phyloP scores from a whole-genome alignment of 1,284 basidiomycete genomes.

The Cutaneotrichosporon cutaneum region DNA sequence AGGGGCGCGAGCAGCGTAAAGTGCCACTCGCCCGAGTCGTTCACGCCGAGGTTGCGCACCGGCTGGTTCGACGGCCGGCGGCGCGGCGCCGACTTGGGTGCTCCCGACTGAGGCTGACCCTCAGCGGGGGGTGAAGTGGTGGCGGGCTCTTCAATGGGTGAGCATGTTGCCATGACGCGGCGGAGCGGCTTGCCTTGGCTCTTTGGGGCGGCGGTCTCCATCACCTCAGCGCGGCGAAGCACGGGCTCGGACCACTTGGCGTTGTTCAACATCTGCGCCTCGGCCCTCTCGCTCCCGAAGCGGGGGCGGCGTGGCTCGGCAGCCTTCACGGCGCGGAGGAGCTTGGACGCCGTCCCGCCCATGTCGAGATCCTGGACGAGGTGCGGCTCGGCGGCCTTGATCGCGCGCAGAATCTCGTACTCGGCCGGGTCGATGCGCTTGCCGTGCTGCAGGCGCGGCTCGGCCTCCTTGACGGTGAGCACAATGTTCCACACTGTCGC shows the following conservation, averaged over 20 bases:
- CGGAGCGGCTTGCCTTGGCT: background rate
- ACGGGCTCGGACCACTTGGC: conserved; percentile 3
- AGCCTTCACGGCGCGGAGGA: background rate
- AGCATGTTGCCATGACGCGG: background rate
- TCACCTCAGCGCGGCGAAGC: background rate
- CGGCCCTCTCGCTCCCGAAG: background rate
- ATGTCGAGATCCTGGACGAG: conserved; percentile 4
- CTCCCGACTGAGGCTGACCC: background rate
- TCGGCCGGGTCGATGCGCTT: background rate
- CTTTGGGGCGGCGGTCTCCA: background rate
- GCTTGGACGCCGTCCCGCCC: background rate
- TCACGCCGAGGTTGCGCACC: conserved; percentile 14
- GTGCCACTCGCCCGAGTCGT: conserved; percentile 23
- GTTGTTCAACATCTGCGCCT: background rate
- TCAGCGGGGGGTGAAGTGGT: background rate
- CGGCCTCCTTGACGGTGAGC: background rate
- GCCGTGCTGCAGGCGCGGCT: background rate
- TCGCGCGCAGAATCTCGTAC: background rate
- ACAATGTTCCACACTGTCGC: background rate
- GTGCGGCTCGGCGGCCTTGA: conserved; percentile 8
- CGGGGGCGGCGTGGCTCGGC: background rate
- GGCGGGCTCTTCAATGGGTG: background rate
- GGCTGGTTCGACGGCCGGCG: conserved; percentile 15
- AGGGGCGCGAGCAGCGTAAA: conserved; percentile 5
- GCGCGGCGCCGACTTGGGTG: background rate